Evolutionary conservation across 768 basidiomycete species (phyloP), one percentile per base, ranked within the genome.

Genomic region (Tylopilus rubrobrunneus): DNA sequence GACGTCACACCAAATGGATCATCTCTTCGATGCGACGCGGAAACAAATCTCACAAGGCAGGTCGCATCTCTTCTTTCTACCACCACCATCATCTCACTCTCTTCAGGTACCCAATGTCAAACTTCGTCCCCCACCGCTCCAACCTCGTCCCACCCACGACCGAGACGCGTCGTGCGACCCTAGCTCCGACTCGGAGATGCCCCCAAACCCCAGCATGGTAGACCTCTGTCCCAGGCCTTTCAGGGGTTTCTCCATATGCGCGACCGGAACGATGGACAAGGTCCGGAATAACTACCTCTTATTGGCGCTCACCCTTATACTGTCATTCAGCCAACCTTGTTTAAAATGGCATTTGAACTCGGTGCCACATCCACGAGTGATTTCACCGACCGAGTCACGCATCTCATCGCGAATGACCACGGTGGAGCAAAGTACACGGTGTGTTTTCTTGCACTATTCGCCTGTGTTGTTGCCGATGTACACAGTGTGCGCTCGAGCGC

Each of bases 371-470:
- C 81, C 42, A 77, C 81, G 15, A 79, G 72, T 31, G 86, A 89
- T 46, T 85, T 96, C 57, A 98, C 92, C 0, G 87, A 92, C 65
- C 76, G 76, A 44, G 87, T 90, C n/a, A 95, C 92, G 0, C 93
- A 96, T 74, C 78, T 98, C 21, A 76, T 98, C 40, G 91, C 93
- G 0, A 73, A 71, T n/a, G 77, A 76, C n/a, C 85, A 89, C 62
- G 89, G 89, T 4, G 85, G 92, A 21, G 80, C 86, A 12, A 98
- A 98, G 64, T 96, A 97, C 67, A 74, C 67, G 69, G 93, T 89
- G 52, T 54, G 79, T 67, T 21, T 43, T 19, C 39, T 52, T 47
- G 48, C n/a, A 5, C 23, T 2, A 8, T 25, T 7, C 9, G 5
- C 10, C 17, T 45, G 42, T 36, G 21, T 48, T 4, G 31, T 47